phyloP scores from a whole-genome alignment of 2,329 filamentous ascomycete genomes.

The Claviceps monticola region DNA sequence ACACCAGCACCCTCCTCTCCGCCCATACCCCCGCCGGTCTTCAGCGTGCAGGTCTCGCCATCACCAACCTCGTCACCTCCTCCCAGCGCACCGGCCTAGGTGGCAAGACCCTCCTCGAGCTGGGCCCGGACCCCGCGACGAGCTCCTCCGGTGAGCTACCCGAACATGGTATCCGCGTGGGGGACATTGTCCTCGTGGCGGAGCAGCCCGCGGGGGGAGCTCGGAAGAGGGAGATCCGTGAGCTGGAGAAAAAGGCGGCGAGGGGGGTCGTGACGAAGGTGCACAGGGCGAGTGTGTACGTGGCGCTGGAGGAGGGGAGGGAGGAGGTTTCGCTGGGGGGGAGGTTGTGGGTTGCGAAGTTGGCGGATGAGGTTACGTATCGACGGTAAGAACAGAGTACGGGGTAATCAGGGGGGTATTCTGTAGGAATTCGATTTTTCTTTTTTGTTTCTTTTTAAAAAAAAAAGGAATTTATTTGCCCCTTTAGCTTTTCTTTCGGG shows the following conservation, averaged over 20 bases:
- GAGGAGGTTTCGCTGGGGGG: conserved; percentile 30
- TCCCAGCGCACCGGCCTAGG: conserved; percentile 79
- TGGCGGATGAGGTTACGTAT: conserved; percentile 56
- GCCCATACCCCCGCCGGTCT: conserved; percentile 55
- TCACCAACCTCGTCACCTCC: conserved; percentile 59
- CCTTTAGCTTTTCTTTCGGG: not conserved
- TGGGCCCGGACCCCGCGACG: conserved; percentile 59
- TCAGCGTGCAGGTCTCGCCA: conserved; percentile 63
- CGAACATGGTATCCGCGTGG: conserved; percentile 61
- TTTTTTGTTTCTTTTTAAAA: not conserved
- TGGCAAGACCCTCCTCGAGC: conserved; percentile 78
- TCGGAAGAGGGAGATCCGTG: conserved; percentile 58
- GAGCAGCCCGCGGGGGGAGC: conserved; percentile 62
- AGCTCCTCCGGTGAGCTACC: conserved; percentile 42
- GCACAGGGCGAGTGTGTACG: conserved; percentile 41
- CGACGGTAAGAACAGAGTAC: conserved; percentile 26
- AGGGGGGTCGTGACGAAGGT: conserved; percentile 59
- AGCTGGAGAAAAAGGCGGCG: conserved; percentile 53
- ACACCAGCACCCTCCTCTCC: conserved; percentile 54
- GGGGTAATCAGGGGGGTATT: too few relatives aligned
- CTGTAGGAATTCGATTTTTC: not conserved
- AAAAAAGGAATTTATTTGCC: too few relatives aligned
- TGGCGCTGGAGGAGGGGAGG: conserved; percentile 56
- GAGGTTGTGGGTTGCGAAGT: conserved; percentile 50
- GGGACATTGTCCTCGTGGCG: conserved; percentile 64